phyloP scores from a whole-genome alignment of 169 alveolate species.

The Amoebophrya sp. region DNA sequence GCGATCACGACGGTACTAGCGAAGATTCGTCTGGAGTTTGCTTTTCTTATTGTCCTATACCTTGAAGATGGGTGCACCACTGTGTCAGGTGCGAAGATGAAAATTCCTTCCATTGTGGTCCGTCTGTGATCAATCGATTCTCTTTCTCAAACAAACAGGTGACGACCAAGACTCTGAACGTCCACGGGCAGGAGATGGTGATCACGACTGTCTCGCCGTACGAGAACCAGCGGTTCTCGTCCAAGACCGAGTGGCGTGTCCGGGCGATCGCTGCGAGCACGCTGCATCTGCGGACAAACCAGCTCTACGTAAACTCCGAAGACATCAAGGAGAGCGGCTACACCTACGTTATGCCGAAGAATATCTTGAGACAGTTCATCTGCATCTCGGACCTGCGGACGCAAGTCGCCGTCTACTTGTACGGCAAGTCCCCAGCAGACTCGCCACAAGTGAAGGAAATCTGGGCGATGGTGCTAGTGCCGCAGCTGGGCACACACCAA shows the following conservation, averaged over 20 bases:
- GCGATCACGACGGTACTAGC: constrained; percentile 29
- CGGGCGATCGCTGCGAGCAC: constrained; percentile 95
- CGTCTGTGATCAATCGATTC: too few species aligned
- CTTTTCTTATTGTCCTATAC: too few species aligned
- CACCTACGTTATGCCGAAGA: constrained; percentile 92
- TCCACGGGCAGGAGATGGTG: constrained; percentile 90
- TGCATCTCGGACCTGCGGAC: constrained; percentile 94
- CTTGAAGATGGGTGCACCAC: too few species aligned
- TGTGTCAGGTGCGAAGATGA: too few species aligned
- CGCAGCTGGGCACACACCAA: constrained; percentile 94
- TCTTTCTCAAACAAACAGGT: too few species aligned
- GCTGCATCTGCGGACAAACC: constrained; percentile 87
- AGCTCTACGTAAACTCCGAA: constrained; percentile 86
- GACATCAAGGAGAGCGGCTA: constrained; percentile 53
- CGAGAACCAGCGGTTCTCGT: constrained; percentile 89
- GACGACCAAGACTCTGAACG: constrained; percentile 89
- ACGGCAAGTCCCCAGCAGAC: constrained; percentile 82
- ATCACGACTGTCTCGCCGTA: constrained; percentile 95
- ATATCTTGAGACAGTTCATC: constrained; percentile 88
- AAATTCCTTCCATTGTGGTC: too few species aligned
- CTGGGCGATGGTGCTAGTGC: constrained; percentile 86
- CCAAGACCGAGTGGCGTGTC: constrained; percentile 98
- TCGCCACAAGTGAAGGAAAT: constrained; percentile 77
- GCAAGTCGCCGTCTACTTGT: constrained; percentile 91
- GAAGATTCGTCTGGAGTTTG: too few species aligned